Percentiles rank a stretch among this genome's conserved stretches.
These are phyloP conservation scores for Spathaspora sp. DNA, from an alignment of 805 yeast genomes.

Conservation along the genomic window DNA sequence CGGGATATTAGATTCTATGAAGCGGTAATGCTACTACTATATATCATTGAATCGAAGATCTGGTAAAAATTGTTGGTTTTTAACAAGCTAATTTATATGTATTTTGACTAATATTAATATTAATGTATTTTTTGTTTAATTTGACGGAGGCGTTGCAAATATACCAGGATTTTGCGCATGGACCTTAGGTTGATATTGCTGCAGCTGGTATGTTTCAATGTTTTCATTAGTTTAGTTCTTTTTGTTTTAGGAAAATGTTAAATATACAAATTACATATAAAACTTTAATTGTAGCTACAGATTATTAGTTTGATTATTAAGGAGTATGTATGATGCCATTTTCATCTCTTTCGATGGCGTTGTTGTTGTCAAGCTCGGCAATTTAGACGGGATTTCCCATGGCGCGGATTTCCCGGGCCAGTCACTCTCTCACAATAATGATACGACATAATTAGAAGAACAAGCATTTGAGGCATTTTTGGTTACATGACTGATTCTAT, in stretches of 20 bases:
- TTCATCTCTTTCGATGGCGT: no score
- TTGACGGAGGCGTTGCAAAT: neutral
- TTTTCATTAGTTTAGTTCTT: neutral
- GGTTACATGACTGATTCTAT: no score
- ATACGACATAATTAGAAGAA: no score
- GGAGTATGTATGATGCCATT: no score
- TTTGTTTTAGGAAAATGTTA: neutral
- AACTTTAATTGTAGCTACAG: neutral
- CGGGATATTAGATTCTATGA: neutral
- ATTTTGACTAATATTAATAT: neutral
- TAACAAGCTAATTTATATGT: neutral
- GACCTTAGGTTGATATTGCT: neutral
- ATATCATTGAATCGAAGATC: neutral
- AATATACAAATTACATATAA: neutral
- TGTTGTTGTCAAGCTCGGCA: no score
- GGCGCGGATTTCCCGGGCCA: no score
- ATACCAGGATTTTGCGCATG: neutral
- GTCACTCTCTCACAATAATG: no score
- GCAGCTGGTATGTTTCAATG: neutral
- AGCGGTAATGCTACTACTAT: neutral
- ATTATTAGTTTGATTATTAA: no score
- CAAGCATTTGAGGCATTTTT: no score
- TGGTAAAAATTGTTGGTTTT: neutral
- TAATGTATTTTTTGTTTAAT: neutral
- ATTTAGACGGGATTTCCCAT: no score